Evolutionary conservation across 345 rosid genomes (phyloP).

Genomic region (Gossypium mustelinum): DNA sequence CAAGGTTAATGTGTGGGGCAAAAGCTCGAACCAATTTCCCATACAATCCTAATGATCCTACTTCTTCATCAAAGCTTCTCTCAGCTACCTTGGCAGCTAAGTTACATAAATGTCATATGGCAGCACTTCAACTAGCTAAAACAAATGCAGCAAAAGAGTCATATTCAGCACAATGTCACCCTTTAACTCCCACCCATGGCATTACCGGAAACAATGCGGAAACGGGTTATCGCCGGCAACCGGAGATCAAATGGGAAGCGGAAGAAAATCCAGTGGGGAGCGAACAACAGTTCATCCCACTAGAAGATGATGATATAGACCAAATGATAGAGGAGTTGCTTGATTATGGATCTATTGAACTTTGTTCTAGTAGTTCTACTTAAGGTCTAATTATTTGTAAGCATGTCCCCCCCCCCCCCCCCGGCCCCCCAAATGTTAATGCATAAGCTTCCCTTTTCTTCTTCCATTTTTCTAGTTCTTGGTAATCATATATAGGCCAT

Average conservation of each 20-base stretch:
- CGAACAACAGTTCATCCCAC: slow-evolving; percentile 34
- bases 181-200: slow-evolving; percentile 12
- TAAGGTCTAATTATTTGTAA: slow-evolving; percentile 6
- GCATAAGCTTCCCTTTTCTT: neutral
- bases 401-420: neutral
- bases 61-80: slow-evolving; percentile 50
- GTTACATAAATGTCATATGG: slow-evolving; percentile 60
- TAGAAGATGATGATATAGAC: slow-evolving; percentile 65
- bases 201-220: slow-evolving; percentile 15
- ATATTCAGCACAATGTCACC: slow-evolving; percentile 15
- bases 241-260: slow-evolving; percentile 35
- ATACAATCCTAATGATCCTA: slow-evolving; percentile 48
- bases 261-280: slow-evolving; percentile 16
- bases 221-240: slow-evolving; percentile 19
- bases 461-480: neutral
- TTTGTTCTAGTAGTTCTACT: slow-evolving; percentile 31
- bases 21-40: slow-evolving; percentile 66
- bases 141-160: slow-evolving; percentile 28
- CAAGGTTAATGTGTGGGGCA: slow-evolving; percentile 65
- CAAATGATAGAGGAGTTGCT: slow-evolving; percentile 77
- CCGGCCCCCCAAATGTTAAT: neutral
- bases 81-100: slow-evolving; percentile 65
- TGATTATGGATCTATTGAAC: slow-evolving; percentile 57
- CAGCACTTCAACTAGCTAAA: slow-evolving; percentile 47
- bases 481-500: neutral